Evolutionary conservation across 1,139 yeast genomes (phyloP).

Genomic region (Blastobotrys persicus): DNA sequence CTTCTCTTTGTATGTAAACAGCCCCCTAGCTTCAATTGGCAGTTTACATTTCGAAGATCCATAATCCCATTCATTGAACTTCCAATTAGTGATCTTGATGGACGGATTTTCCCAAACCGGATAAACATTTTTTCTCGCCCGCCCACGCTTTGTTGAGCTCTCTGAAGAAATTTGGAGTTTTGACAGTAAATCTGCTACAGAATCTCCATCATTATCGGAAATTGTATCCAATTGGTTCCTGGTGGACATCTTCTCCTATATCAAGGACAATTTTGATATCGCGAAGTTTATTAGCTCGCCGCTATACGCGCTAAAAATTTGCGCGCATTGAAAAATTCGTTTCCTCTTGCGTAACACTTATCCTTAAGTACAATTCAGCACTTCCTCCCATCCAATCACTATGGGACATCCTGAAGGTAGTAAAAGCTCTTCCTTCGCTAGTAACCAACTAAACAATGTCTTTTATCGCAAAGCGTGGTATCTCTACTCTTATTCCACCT

Average conservation of each 20-base stretch:
- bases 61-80: conserved; percentile 87
- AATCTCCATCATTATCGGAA: conserved; percentile 12
- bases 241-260: neutral
- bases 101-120: conserved; percentile 34
- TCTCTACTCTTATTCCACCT: conserved; percentile 97
- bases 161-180: conserved; percentile 10
- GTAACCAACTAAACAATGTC: conserved; percentile 51
- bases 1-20: conserved; percentile 56
- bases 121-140: conserved; percentile 26
- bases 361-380: neutral
- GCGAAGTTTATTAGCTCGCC: neutral
- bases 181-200: conserved; percentile 11
- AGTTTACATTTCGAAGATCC: conserved; percentile 51
- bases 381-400: neutral
- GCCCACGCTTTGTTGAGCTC: conserved; percentile 21
- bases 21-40: conserved; percentile 80
- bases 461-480: conserved; percentile 83
- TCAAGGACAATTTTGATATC: too few species aligned
- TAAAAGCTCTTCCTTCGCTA: conserved; percentile 6
- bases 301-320: conserved; percentile 1
- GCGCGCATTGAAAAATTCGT: neutral
- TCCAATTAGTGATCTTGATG: conserved; percentile 54
- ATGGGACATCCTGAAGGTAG: neutral
- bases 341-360: neutral
- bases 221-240: conserved; percentile 1